Base-by-base conservation (phyloP, 305 asterid species). In the Fraxinus sp. region DNA sequence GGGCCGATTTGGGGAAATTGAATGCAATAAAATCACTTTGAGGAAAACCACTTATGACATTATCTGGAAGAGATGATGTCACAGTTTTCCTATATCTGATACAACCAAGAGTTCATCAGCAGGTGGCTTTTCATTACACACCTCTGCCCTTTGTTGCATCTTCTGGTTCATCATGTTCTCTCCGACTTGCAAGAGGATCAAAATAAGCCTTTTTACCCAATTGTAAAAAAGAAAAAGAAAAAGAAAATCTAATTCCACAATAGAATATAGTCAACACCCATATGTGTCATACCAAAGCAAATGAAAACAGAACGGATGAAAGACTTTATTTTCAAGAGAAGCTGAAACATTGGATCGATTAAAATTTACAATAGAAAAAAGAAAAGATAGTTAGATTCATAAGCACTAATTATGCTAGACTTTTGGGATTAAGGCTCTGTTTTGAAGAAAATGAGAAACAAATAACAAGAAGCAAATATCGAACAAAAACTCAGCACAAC, bases 11-110 rank as follows among this genome's bases (percentile, higher is more conserved):
- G 33, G 33, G 33, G 33, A 30, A 30, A 30, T 30, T 30, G 2
- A 30, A 30, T 30, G 33, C 33, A 30, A 30, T 30, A 30, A 30
- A 30, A 30, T 0, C 3, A 1, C 33, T 30, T 30, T 30, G 33
- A 30, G 33, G 33, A 30, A 30, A 30, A 30, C 33, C 2, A 30
- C 35, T 32, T 32, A 32, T 5, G 3, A 32, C 3, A 32, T 32
- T 32, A 32, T 32, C 35, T 32, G 3, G 35, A 32, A 32, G 35
- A 32, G 35, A 32, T 32, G 35, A 32, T 33, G 97, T 94, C 75
- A 88, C 91, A 55, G 98, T 39, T 84, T 96, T 84, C 98, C 99
- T 77, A 94, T 83, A 37, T 93, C 97, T 79, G 99, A 93, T 77
- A 88, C 99, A 82, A 98, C 86, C 91, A 96, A 83, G 86, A 35